Conservation (phyloP, 148 eudicot species). For the Pouteria glomerata region DNA sequence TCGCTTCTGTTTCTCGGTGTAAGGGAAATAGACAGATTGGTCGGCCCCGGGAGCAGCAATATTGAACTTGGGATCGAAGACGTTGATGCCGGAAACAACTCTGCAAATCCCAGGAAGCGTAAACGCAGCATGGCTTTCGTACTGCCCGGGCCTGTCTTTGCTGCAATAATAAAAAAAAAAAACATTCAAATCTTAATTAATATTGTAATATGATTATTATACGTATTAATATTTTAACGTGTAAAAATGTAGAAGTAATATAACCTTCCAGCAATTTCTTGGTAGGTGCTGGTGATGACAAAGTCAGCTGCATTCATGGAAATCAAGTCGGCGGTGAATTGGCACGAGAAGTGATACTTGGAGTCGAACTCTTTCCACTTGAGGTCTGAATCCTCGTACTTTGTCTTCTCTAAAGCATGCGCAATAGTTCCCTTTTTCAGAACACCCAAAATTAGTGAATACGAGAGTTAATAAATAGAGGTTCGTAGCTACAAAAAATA, state of each 20-base stretch:
- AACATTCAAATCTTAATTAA: neutral
- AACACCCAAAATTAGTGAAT: neutral
- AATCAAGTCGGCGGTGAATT: conserved; percentile 84
- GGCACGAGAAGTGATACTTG: conserved; percentile 92
- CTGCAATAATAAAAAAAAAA: conserved; percentile 37
- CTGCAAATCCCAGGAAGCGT: conserved; percentile 84
- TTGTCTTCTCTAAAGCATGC: conserved; percentile 95
- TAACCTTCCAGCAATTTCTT: conserved; percentile 97
- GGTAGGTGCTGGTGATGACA: conserved; percentile 93
- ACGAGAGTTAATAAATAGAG: neutral
- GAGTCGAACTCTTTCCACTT: conserved; percentile 79
- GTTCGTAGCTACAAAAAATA: neutral
- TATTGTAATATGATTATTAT: neutral
- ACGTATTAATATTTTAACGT: neutral
- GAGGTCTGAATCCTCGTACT: conserved; percentile 93
- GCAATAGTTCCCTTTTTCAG: conserved; percentile 77
- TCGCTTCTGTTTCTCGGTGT: conserved; percentile 57
- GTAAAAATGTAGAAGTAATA: conserved; percentile 2
- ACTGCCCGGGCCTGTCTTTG: conserved; percentile 93
- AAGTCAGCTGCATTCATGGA: conserved; percentile 96
- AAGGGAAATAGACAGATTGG: conserved; percentile 78
- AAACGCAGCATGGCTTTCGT: conserved; percentile 80
- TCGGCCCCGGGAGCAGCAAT: conserved; percentile 98
- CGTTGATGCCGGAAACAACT: conserved; percentile 83
- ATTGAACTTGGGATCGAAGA: conserved; percentile 92